Base-by-base conservation (phyloP, 441 rosid species). In the Gossypium lobatum region DNA sequence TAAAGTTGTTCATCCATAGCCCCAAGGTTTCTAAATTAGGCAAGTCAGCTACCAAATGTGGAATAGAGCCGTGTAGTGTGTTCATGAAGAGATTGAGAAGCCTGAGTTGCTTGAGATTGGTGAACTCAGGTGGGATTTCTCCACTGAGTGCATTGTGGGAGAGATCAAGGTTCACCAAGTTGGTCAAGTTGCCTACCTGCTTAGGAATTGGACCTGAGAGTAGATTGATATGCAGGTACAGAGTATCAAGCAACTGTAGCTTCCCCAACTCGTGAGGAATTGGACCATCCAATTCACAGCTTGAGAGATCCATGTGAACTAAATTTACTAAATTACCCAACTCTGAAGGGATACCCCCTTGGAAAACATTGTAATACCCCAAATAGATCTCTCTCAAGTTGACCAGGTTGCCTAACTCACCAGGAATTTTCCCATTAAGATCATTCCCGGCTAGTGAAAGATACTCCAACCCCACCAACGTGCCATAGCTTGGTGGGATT, bases 1-100 rank as follows among this genome's bases (percentile, higher is more conserved):
- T 86, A 80, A 86, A 84, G 80, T 86, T 86, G 79, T 86, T 86
- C 82, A 70, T 76, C 89, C 89, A 86, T 17, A 86, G 80, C 4
- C 61, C 77, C 37, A 86, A 75, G 9, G 78, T 74, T 34, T 82
- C 83, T 71, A 86, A 64, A 70, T 78, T 71, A 3, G 87, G 85
- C 69, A 86, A 72, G 52, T 79, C 86, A 0, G 85, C 83, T 4
- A 80, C 69, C 62, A 75, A 79, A 68, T 80, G 82, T 21, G 89
- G 89, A 61, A 84, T 82, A 1, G 87, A 80, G 6, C 89, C 89
- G 16, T 86, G 89, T 60, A 86, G 65, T 60, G 77, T 80, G 81
- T 86, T 86, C 77, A 82, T 80, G 83, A 86, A 83, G 54, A 86
- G 81, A 70, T 83, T 83, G 78, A 83, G 76, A 46, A 86, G 86